A percentile compares a stretch with the other conserved stretches of the same genome.
phyloP scores from a whole-genome alignment of 2,329 filamentous ascomycete species.

The Colletotrichum sansevieriae region DNA sequence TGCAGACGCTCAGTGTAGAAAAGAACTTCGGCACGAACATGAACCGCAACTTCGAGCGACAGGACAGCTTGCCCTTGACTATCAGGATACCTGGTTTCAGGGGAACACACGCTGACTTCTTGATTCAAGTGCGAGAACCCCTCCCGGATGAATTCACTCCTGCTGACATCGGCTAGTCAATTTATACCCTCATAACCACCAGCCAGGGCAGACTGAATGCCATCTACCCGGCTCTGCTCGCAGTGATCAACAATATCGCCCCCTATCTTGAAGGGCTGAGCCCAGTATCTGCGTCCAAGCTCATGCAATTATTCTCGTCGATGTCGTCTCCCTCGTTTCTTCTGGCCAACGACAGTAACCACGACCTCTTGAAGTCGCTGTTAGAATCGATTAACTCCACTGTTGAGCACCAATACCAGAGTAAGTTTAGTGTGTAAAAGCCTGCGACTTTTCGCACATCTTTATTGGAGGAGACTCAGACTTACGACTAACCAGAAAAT shows the following conservation, averaged over 20 bases:
- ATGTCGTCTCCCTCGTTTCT: slow-evolving; percentile 96
- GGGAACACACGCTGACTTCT: slow-evolving; percentile 92
- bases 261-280: slow-evolving; percentile 86
- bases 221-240: slow-evolving; percentile 91
- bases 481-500: slow-evolving; percentile 70
- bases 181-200: slow-evolving; percentile 90
- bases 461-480: neutral
- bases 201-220: slow-evolving; percentile 92
- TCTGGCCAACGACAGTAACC: slow-evolving; percentile 91
- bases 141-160: neutral
- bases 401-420: slow-evolving; percentile 86
- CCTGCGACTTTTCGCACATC: neutral
- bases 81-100: slow-evolving; percentile 88
- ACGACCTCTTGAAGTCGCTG: slow-evolving; percentile 82
- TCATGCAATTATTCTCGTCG: slow-evolving; percentile 88
- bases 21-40: slow-evolving; percentile 89
- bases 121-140: slow-evolving; percentile 79
- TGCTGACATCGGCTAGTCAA: slow-evolving; percentile 70
- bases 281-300: slow-evolving; percentile 79
- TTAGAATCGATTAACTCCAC: slow-evolving; percentile 92
- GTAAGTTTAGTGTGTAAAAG: slow-evolving; percentile 60
- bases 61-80: slow-evolving; percentile 85
- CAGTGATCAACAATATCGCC: slow-evolving; percentile 93
- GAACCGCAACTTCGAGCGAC: slow-evolving; percentile 88
- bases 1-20: slow-evolving; percentile 96